Percentiles rank a stretch among this genome's conserved stretches.
Evolutionary conservation across 1,284 basidiomycete genomes (phyloP).

Genomic region (Ganoderma resinaceum): DNA sequence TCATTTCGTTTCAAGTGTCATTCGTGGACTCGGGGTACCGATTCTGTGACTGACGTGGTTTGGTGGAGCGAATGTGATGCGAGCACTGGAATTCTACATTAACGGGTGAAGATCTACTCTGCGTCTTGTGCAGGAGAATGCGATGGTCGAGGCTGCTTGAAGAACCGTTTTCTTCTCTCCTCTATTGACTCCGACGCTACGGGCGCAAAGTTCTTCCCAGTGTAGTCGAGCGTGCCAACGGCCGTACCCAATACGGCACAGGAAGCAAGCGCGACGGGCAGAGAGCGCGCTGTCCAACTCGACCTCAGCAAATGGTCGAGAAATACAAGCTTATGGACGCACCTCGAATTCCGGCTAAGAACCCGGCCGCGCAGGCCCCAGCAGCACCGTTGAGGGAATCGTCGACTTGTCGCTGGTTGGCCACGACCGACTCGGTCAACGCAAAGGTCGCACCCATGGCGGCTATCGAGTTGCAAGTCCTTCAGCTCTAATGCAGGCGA

Average conservation of each 20-base stretch:
- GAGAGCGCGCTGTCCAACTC: conserved; percentile 69
- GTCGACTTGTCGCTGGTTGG: conserved; percentile 83
- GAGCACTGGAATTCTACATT: conserved; percentile 30
- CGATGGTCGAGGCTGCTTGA: conserved; percentile 62
- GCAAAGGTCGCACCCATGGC: conserved; percentile 93
- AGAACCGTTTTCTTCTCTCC: conserved; percentile 74
- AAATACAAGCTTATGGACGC: conserved; percentile 38
- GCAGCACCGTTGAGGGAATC: conserved; percentile 87
- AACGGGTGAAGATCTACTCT: conserved; percentile 33
- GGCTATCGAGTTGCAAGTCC: conserved; percentile 52
- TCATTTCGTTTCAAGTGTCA: neutral
- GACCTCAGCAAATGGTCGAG: conserved; percentile 19
- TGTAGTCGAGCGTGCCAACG: conserved; percentile 86
- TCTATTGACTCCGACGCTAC: conserved; percentile 50
- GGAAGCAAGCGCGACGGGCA: conserved; percentile 85
- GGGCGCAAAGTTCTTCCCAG: conserved; percentile 63
- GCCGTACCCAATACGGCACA: conserved; percentile 84
- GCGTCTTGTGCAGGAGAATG: conserved; percentile 35
- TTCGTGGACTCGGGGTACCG: neutral
- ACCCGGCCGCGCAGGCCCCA: conserved; percentile 93
- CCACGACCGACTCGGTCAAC: conserved; percentile 80
- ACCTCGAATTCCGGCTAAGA: conserved; percentile 88
- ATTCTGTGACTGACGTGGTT: neutral
- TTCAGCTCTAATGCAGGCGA: neutral
- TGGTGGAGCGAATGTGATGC: conserved; percentile 7